Base-by-base conservation (phyloP, 2,329 filamentous ascomycete species). In the Sporothrix brasiliensis region DNA sequence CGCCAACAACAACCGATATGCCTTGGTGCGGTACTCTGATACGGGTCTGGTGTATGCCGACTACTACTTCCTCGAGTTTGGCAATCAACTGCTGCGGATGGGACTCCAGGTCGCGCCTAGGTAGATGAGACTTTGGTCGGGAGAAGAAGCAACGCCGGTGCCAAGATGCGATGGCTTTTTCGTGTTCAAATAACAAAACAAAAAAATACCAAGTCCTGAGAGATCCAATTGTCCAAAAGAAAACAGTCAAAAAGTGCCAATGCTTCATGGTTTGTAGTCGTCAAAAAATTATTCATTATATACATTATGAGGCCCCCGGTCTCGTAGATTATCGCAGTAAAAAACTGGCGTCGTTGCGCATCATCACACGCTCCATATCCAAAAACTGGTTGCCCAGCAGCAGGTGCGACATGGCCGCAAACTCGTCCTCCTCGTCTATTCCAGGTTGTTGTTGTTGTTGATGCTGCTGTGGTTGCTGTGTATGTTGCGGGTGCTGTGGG, bases 31-130 rank as follows among this genome's bases (percentile, higher is more conserved):
- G 19, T 76, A 76, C 44, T 63, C 65, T 24, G 74, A 79, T 58
- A 76, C 77, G 72, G 81, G 81, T 2, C 73, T 84, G 34, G 81
- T 83, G 5, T 84, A 83, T 77, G 82, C 80, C 2, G 82, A 83
- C 73, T 84, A 84, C 72, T 83, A 80, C 70, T 74, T 84, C 34
- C 69, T 83, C 7, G 80, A 83, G 70, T 81, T 82, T 75, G 81
- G 81, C 7, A 84, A 83, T 69, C 79, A 80, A 69, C 73, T 83
- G n/a, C 71, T 83, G 69, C 72, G 75, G 30, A 76, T 79, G 77
- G 77, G 76, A 0, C 68, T 78, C 10, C 61, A 66, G 14, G 44
- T 66, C 21, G 61, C 61, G 16, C 61, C 61, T 27, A 66, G 61
- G 5, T 49, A 66, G 44, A 2, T 27, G 41, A 30, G 5, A 0